Conservation (phyloP, 208 protist genomes). For the Herpetomonas samuelpessoai region DNA sequence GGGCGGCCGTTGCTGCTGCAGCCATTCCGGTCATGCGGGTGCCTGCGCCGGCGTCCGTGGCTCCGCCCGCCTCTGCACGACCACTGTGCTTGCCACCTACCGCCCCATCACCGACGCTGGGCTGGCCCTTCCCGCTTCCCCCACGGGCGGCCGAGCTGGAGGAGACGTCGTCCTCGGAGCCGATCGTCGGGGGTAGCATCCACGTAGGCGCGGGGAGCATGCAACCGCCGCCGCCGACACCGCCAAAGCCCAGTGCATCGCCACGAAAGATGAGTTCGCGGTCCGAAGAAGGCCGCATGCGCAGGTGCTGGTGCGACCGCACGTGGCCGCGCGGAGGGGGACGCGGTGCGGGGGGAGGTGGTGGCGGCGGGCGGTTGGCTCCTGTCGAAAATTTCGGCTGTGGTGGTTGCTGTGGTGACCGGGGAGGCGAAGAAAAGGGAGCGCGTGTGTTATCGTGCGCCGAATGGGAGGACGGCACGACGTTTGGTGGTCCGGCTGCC, state of each 20-base stretch:
- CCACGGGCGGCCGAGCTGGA: not conserved
- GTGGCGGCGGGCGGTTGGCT: too few relatives aligned
- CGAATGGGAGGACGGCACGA: too few relatives aligned
- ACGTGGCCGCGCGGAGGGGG: not conserved
- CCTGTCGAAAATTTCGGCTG: too few relatives aligned
- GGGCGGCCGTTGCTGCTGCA: not conserved
- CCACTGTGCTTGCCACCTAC: too few relatives aligned
- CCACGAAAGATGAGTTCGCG: slow-evolving; percentile 9
- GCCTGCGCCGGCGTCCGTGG: too few relatives aligned
- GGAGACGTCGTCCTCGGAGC: slow-evolving; percentile 6
- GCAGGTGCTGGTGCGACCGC: not conserved
- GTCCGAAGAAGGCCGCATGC: not conserved
- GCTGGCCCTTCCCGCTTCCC: too few relatives aligned
- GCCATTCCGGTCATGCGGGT: slow-evolving; percentile 7
- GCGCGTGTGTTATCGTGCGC: too few relatives aligned
- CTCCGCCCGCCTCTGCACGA: too few relatives aligned
- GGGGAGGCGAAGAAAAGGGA: too few relatives aligned
- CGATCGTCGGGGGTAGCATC: slow-evolving; percentile 26
- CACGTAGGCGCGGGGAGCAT: slow-evolving; percentile 34
- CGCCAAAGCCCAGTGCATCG: not conserved
- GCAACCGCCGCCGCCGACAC: slow-evolving; percentile 14
- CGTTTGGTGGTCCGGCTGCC: too few relatives aligned
- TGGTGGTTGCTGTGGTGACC: too few relatives aligned
- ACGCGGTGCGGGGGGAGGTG: too few relatives aligned
- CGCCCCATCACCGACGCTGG: not conserved